phyloP scores from a whole-genome alignment of 2,329 filamentous ascomycete species.

The Colletotrichum sp. region DNA sequence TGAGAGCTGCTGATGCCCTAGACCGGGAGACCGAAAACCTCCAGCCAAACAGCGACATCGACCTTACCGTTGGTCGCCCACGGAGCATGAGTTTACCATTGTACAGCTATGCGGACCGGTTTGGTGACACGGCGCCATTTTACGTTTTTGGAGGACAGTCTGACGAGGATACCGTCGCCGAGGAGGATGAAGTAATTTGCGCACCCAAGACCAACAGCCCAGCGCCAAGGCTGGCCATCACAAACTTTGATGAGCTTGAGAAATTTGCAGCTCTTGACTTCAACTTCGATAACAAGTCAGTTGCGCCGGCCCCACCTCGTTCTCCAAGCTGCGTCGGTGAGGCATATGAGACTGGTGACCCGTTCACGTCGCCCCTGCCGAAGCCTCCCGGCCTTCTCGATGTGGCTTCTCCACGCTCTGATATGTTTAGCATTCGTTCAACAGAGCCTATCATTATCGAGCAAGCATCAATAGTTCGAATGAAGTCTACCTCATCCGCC shows the following conservation, averaged over 20 bases:
- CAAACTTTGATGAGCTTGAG: constrained; percentile 66
- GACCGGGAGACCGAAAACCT: constrained; percentile 60
- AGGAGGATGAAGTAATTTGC: not conserved
- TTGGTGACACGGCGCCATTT: constrained; percentile 50
- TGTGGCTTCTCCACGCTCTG: constrained; percentile 35
- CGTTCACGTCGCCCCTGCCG: constrained; percentile 16
- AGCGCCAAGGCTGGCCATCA: constrained; percentile 32
- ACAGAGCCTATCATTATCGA: constrained; percentile 43
- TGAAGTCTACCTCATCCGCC: constrained; percentile 31
- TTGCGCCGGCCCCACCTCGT: constrained; percentile 18
- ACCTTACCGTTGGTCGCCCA: constrained; percentile 46
- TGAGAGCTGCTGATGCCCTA: constrained; percentile 64
- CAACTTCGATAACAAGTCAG: constrained; percentile 30
- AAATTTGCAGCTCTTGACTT: constrained; percentile 84
- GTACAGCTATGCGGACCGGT: constrained; percentile 48
- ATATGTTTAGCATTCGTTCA: constrained; percentile 37
- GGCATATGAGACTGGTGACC: constrained; percentile 26
- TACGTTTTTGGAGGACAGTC: constrained; percentile 49
- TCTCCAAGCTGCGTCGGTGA: constrained; percentile 41
- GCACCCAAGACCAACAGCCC: not conserved
- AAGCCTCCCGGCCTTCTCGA: constrained; percentile 22
- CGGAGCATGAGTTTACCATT: constrained; percentile 57
- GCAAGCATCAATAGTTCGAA: constrained; percentile 43
- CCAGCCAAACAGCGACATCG: constrained; percentile 55
- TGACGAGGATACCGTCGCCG: not conserved